phyloP scores from a whole-genome alignment of 345 rosid species.

The Pistacia vera region DNA sequence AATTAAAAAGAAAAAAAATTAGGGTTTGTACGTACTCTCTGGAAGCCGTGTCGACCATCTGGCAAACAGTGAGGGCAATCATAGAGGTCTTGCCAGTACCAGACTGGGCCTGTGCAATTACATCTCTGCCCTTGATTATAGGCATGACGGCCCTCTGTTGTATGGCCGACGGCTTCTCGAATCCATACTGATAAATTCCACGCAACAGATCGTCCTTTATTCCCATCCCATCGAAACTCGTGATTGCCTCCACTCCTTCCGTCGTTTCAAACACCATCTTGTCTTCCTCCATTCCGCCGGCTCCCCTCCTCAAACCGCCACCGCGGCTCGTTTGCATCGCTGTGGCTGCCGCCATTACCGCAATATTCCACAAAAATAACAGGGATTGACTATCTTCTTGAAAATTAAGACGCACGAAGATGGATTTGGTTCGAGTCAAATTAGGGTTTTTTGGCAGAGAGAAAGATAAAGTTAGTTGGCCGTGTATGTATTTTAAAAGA shows the following conservation, averaged over 20 bases:
- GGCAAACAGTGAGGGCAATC: slow-evolving; percentile 93
- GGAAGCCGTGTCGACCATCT: slow-evolving; percentile 64
- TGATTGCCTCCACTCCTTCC: slow-evolving; percentile 82
- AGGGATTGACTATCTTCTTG: too few species aligned
- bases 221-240: slow-evolving; percentile 87
- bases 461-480: too few species aligned
- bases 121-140: slow-evolving; percentile 58
- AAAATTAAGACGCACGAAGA: too few species aligned
- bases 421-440: too few species aligned
- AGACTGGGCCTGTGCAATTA: slow-evolving; percentile 96
- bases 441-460: too few species aligned
- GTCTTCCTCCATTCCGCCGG: slow-evolving; percentile 42
- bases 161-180: slow-evolving; percentile 95
- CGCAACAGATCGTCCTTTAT: slow-evolving; percentile 79
- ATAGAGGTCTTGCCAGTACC: slow-evolving; percentile 86
- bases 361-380: too few species aligned
- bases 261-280: slow-evolving; percentile 85
- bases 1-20: slow-evolving; percentile 16
- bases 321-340: slow-evolving; percentile 26
- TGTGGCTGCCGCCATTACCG: slow-evolving; percentile 25
- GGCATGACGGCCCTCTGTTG: slow-evolving; percentile 98
- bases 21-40: slow-evolving; percentile 68
- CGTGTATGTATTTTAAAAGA: too few species aligned
- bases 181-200: slow-evolving; percentile 80
- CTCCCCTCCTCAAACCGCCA: too few species aligned